Conservation (phyloP, 352 stramenopile species). For the Pythium coloratum region DNA sequence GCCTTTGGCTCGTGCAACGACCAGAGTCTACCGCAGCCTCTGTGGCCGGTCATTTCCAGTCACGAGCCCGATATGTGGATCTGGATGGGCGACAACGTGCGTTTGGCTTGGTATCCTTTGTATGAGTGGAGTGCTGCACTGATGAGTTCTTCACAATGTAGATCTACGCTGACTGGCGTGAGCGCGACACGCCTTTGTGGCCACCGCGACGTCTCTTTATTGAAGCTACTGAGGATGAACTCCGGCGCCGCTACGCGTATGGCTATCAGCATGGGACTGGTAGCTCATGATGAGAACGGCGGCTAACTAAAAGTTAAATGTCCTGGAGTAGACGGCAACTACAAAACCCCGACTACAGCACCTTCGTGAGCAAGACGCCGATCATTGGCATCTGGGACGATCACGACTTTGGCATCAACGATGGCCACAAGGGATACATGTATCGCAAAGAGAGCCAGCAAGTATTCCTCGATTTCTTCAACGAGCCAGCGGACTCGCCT, state of each 20-base stretch:
- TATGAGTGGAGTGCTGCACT: too few species aligned
- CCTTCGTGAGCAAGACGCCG: constrained; percentile 60
- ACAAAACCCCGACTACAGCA: constrained; percentile 61
- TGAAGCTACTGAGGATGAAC: constrained; percentile 48
- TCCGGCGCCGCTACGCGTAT: constrained; percentile 64
- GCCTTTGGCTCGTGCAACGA: constrained; percentile 88
- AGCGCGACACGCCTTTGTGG: constrained; percentile 46
- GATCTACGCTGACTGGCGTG: constrained; percentile 76
- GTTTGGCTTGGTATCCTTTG: background rate
- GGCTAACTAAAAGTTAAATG: too few species aligned
- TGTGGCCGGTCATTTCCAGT: constrained; percentile 64
- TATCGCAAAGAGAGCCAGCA: constrained; percentile 80
- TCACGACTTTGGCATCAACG: constrained; percentile 32
- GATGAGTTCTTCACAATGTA: constrained; percentile 8
- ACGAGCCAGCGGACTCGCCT: background rate
- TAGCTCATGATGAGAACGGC: too few species aligned
- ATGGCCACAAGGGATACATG: constrained; percentile 21
- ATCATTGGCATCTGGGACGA: constrained; percentile 90
- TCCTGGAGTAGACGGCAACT: constrained; percentile 56
- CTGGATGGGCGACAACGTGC: constrained; percentile 89
- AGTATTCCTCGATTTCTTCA: constrained; percentile 51
- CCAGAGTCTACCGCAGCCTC: constrained; percentile 76
- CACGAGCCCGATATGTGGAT: constrained; percentile 76
- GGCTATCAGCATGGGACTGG: background rate
- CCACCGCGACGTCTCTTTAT: constrained; percentile 62